Evolutionary conservation across 805 yeast species (phyloP).

Genomic region (Hanseniaspora clermontiae): DNA sequence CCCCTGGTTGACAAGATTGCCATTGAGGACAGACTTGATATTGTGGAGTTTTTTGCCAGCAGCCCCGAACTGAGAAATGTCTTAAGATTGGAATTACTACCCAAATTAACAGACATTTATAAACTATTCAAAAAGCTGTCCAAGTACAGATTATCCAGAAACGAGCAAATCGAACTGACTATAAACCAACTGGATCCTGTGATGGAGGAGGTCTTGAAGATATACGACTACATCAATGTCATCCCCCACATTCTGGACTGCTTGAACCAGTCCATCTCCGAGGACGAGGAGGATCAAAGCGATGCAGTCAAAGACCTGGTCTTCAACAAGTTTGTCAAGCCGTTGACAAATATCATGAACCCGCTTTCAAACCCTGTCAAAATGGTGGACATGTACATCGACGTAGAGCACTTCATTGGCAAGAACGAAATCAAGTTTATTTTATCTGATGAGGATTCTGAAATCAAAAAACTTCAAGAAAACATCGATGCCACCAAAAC

Average conservation of each 20-base stretch:
- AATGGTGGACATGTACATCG: conserved; percentile 84
- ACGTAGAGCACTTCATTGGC: conserved; percentile 64
- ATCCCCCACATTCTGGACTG: conserved; percentile 53
- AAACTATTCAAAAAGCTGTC: conserved; percentile 50
- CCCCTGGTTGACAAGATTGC: conserved; percentile 59
- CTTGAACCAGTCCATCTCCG: conserved; percentile 36
- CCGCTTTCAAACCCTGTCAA: conserved; percentile 62
- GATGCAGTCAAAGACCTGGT: conserved; percentile 29
- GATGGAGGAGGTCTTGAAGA: conserved; percentile 77
- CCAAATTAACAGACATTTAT: conserved; percentile 70
- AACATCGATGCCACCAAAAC: conserved; percentile 43
- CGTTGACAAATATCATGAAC: conserved; percentile 37
- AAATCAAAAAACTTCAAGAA: conserved; percentile 46
- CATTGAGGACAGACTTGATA: conserved; percentile 54
- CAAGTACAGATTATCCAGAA: conserved; percentile 34
- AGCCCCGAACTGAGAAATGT: conserved; percentile 54
- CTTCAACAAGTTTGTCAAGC: conserved; percentile 42
- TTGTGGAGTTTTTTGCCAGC: conserved; percentile 64
- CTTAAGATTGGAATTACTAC: conserved; percentile 53
- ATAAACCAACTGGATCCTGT: conserved; percentile 7
- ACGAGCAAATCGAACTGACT: conserved; percentile 27
- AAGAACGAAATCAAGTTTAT: conserved; percentile 69
- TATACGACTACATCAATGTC: conserved; percentile 64
- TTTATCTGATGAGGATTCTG: conserved; percentile 72
- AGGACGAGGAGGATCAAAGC: conserved; percentile 25